Conservation (phyloP, 768 basidiomycete genomes). For the Mrakia gelida region DNA sequence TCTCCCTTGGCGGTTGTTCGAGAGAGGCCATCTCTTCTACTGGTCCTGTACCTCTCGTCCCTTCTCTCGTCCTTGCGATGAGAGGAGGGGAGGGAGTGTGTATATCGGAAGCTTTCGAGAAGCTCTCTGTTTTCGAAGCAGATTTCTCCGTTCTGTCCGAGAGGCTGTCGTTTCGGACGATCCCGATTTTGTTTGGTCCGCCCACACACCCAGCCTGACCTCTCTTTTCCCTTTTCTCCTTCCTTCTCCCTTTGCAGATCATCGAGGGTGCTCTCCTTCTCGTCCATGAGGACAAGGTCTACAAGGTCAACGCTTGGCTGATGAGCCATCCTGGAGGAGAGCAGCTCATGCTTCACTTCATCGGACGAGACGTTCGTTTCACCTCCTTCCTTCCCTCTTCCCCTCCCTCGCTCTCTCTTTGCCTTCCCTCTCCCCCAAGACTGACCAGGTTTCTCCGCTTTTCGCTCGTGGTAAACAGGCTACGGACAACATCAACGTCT, state of each 20-base stretch:
- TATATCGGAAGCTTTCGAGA: too few species aligned
- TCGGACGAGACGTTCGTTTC: constrained; percentile 22
- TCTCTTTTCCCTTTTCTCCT: background rate
- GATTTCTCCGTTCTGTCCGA: too few species aligned
- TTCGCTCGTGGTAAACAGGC: background rate
- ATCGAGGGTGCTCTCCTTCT: constrained; percentile 12
- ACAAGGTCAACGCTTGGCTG: constrained; percentile 23
- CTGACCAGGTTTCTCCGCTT: background rate
- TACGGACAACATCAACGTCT: constrained; percentile 27
- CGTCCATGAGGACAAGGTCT: constrained; percentile 16
- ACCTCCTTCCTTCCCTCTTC: background rate
- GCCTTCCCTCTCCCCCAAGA: background rate
- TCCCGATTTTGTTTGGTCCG: constrained; percentile 9
- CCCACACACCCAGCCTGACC: too few species aligned
- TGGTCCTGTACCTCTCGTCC: background rate
- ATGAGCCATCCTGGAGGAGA: constrained; percentile 21
- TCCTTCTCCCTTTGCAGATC: background rate
- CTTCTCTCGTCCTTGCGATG: background rate
- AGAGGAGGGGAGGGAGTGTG: background rate
- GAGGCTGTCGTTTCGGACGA: background rate
- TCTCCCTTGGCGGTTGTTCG: background rate
- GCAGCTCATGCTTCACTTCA: constrained; percentile 25
- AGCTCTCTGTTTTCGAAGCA: too few species aligned
- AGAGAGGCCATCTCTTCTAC: too few species aligned
- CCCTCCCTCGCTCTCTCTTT: background rate